Base-by-base conservation (phyloP, 176 grass and related monocot genomes). In the Phragmites australis region DNA sequence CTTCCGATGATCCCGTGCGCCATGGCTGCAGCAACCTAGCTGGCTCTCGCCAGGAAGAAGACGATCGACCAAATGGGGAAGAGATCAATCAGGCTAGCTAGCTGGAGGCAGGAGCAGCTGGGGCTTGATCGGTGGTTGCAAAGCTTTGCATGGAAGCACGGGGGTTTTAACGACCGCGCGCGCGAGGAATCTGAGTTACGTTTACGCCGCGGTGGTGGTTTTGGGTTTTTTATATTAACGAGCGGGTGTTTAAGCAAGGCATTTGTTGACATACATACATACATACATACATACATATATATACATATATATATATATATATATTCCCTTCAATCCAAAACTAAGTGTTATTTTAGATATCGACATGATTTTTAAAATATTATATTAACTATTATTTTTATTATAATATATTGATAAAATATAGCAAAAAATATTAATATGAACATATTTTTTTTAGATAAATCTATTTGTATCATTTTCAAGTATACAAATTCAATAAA, bases 161-260 rank as follows among this genome's bases (percentile, higher is more conserved):
- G 46, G 52, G 70, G 22, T 70, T 85, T 89, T 89, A 89, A 70
- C 52, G 70, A 43, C 6, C 19, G 32, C 18, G 17, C 1, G 19
- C 18, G 46, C 42, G 61, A 37, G 12, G 87, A 89, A 85, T 85
- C 82, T 51, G 26, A 63, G 87, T 89, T 70, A 27, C 82, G 75
- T 82, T 6, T n/a, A n/a, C n/a, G n/a, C n/a, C n/a, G 55, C 11
- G n/a, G 12, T 3, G 87, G 70, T 9, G 86, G 87, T 68, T 60
- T 85, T 76, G 87, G 82, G 82, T 85, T 89, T 89, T 82, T 82
- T 85, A 85, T 89, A 89, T 76, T 21, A 12, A 31, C 82, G 32
- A 59, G 52, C 56, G 61, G 53, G 11, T 52, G 81, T 17, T 69
- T 45, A 88, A 84, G 87, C 43, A 81, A 89, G 62, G 87, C 87